These are phyloP conservation scores for Trametes punicea DNA, from an alignment of 768 basidiomycete genomes.

Conservation along the genomic window DNA sequence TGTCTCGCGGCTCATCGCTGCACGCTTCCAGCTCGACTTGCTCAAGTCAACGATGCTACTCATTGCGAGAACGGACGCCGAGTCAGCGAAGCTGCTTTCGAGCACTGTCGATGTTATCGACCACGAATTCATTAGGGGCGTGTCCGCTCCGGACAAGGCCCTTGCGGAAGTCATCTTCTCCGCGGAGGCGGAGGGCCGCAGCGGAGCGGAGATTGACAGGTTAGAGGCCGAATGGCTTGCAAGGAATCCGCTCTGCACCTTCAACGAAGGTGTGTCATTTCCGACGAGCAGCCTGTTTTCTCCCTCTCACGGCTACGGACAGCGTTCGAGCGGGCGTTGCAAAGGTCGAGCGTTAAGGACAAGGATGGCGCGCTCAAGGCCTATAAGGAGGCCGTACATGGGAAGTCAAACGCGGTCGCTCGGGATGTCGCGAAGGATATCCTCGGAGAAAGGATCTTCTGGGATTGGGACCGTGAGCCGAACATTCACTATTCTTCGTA, in stretches of 20 bases:
- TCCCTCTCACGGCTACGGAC: background rate
- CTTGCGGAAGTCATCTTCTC: conserved; percentile 69
- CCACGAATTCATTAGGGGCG: conserved; percentile 74
- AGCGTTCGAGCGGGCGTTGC: conserved; percentile 63
- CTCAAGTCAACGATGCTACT: conserved; percentile 84
- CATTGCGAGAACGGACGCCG: conserved; percentile 91
- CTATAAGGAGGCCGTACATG: conserved; percentile 55
- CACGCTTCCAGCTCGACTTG: conserved; percentile 89
- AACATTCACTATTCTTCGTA: background rate
- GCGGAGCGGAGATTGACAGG: conserved; percentile 65
- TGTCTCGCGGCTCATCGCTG: conserved; percentile 76
- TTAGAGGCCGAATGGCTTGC: conserved; percentile 77
- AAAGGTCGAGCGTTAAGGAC: conserved; percentile 41
- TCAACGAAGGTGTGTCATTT: conserved; percentile 64
- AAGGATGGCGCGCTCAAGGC: conserved; percentile 54
- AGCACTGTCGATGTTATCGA: conserved; percentile 81
- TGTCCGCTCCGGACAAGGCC: conserved; percentile 44
- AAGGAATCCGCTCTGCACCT: conserved; percentile 69
- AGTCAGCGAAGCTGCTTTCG: conserved; percentile 80
- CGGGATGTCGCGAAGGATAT: conserved; percentile 72
- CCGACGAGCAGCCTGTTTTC: background rate
- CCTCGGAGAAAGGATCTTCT: conserved; percentile 65
- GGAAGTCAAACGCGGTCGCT: conserved; percentile 71
- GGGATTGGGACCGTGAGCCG: conserved; percentile 86
- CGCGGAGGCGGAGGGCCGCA: conserved; percentile 61